A percentile compares a stretch with the other conserved stretches of the same genome.
These are phyloP conservation scores for Fonsecaea nubica DNA, from an alignment of 2,329 filamentous ascomycete species.

Conservation along the genomic window DNA sequence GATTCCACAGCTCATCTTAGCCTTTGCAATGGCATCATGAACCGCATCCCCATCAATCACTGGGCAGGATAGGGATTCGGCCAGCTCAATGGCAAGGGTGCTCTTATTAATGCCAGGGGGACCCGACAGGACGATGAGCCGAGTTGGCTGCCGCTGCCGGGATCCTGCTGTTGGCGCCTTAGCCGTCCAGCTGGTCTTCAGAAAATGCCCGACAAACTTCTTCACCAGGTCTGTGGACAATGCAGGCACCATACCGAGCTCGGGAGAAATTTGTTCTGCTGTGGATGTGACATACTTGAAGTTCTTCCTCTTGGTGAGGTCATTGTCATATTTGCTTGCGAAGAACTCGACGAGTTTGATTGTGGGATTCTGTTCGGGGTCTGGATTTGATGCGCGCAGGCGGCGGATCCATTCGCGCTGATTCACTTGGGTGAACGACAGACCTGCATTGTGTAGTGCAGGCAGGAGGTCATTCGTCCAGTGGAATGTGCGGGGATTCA, in stretches of 20 bases:
- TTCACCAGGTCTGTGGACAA: conserved; percentile 29
- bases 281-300: conserved; percentile 49
- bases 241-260: conserved; percentile 46
- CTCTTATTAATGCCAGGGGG: conserved; percentile 63
- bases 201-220: conserved; percentile 40
- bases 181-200: conserved; percentile 28
- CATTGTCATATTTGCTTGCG: conserved; percentile 58
- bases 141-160: not conserved
- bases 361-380: conserved; percentile 58
- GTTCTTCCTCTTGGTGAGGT: conserved; percentile 47
- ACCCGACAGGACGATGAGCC: conserved; percentile 51
- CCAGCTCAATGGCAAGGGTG: conserved; percentile 56
- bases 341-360: conserved; percentile 64
- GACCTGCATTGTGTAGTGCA: conserved; percentile 56
- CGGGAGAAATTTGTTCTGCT: conserved; percentile 45
- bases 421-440: conserved; percentile 43
- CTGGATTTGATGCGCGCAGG: conserved; percentile 55
- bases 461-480: conserved; percentile 58
- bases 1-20: conserved; percentile 5
- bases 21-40: conserved; percentile 6
- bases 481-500: conserved; percentile 57
- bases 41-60: conserved; percentile 2
- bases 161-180: conserved; percentile 1
- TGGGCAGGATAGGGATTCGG: conserved; percentile 53
- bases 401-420: conserved; percentile 44